A percentile compares a stretch with the other conserved stretches of the same genome.
These are phyloP conservation scores for Apiosordaria backusii DNA, from an alignment of 495 filamentous ascomycete species.

Conservation along the genomic window DNA sequence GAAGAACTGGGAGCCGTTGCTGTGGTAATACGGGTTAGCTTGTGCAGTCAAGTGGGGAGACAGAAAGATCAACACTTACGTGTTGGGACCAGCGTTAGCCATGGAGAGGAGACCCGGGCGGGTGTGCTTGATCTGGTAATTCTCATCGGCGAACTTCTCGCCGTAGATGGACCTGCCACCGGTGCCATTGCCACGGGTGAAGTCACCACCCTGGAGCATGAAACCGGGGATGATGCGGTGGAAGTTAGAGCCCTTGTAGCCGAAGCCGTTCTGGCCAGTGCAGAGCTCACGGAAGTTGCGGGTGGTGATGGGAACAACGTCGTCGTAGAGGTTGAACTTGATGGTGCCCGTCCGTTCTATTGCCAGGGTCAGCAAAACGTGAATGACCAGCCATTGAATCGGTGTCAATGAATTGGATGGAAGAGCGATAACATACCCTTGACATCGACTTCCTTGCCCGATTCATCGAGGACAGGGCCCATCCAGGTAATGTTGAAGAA, in stretches of 20 bases:
- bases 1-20: conserved; percentile 78
- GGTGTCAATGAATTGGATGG: neutral
- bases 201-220: conserved; percentile 99
- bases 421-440: conserved; percentile 54
- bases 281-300: conserved; percentile 95
- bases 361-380: conserved; percentile 2
- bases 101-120: conserved; percentile 68
- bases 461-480: conserved; percentile 57
- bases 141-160: conserved; percentile 81
- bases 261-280: conserved; percentile 87
- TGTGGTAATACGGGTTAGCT: conserved; percentile 24
- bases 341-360: conserved; percentile 75
- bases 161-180: conserved; percentile 87
- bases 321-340: conserved; percentile 86
- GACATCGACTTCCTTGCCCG: conserved; percentile 49
- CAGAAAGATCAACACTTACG: conserved; percentile 45
- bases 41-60: neutral
- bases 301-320: conserved; percentile 82
- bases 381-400: neutral
- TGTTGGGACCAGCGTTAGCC: conserved; percentile 80
- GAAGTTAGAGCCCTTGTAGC: conserved; percentile 77
- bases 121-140: conserved; percentile 64
- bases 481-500: conserved; percentile 55
- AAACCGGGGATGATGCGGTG: conserved; percentile 94
- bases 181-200: conserved; percentile 89